Conservation (phyloP, 1,284 basidiomycete genomes). For the Stygiomarasmius scandens region DNA sequence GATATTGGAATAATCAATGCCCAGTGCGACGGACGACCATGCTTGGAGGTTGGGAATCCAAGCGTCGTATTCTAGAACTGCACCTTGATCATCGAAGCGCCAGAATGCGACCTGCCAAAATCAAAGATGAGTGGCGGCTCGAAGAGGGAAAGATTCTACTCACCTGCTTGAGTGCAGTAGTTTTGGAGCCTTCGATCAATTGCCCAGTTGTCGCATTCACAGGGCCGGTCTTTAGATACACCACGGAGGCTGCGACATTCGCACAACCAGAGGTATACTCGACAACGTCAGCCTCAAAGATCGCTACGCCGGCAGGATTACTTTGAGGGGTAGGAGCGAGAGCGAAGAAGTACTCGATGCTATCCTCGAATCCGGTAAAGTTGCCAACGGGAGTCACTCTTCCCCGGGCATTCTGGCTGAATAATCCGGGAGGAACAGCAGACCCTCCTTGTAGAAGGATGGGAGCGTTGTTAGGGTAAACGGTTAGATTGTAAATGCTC, state of each 20-base stretch:
- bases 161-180: conserved; percentile 11
- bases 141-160: not conserved
- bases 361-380: conserved; percentile 16
- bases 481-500: conserved; percentile 9
- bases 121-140: not conserved
- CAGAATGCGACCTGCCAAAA: conserved; percentile 9
- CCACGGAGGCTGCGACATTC: conserved; percentile 14
- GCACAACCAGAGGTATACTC: conserved; percentile 14
- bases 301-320: conserved; percentile 2
- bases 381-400: conserved; percentile 14
- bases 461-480: conserved; percentile 12
- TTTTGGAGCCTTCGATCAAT: not conserved
- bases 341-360: conserved; percentile 16
- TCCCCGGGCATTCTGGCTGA: conserved; percentile 12
- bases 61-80: conserved; percentile 13
- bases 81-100: conserved; percentile 8
- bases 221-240: conserved; percentile 10
- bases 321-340: conserved; percentile 11
- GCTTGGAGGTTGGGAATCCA: conserved; percentile 13
- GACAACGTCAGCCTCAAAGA: conserved; percentile 9
- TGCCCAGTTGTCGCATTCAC: conserved; percentile 9
- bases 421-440: conserved; percentile 14
- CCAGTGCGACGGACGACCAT: not conserved
- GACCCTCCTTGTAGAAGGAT: conserved; percentile 10
- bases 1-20: not conserved